Percentiles rank a stretch among this genome's conserved stretches.
Conservation (phyloP, 768 basidiomycete genomes). For the Trametes villosa region DNA sequence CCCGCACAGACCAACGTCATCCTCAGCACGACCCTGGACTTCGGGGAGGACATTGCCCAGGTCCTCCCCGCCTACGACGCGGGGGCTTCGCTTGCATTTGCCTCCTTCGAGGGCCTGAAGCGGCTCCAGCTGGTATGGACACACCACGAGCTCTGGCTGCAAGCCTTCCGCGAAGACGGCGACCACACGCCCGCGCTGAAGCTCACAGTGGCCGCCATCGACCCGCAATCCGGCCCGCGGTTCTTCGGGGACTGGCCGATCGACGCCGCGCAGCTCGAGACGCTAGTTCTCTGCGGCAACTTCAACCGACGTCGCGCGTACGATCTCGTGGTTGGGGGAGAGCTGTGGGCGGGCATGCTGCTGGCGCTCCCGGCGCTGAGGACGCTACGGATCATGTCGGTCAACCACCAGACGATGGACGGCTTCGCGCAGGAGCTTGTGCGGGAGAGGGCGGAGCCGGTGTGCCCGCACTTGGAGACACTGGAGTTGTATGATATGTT, state of each 20-base stretch:
- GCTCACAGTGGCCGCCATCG: neutral
- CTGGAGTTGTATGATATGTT: neutral
- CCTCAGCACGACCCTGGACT: neutral
- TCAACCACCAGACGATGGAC: neutral
- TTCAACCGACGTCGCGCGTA: neutral
- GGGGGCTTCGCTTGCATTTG: neutral
- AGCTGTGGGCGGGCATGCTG: neutral
- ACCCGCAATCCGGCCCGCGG: neutral
- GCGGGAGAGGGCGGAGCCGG: neutral
- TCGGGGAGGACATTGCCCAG: neutral
- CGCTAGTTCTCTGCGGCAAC: constrained; percentile 6
- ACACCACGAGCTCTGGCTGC: neutral
- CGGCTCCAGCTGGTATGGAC: constrained; percentile 2
- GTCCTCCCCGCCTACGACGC: neutral
- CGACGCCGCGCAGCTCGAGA: constrained; percentile 4
- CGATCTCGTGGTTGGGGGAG: neutral
- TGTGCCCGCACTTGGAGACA: constrained; percentile 1
- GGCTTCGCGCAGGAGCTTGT: neutral
- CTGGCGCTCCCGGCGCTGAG: neutral
- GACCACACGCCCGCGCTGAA: neutral
- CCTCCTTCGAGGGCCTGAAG: neutral
- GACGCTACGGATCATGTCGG: constrained; percentile 4
- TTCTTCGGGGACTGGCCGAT: constrained; percentile 8
- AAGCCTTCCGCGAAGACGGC: neutral
- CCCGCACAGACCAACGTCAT: neutral